A percentile compares a stretch with the other conserved stretches of the same genome.
phyloP scores from a whole-genome alignment of 805 yeast species.

The Kregervanrija delftensis region DNA sequence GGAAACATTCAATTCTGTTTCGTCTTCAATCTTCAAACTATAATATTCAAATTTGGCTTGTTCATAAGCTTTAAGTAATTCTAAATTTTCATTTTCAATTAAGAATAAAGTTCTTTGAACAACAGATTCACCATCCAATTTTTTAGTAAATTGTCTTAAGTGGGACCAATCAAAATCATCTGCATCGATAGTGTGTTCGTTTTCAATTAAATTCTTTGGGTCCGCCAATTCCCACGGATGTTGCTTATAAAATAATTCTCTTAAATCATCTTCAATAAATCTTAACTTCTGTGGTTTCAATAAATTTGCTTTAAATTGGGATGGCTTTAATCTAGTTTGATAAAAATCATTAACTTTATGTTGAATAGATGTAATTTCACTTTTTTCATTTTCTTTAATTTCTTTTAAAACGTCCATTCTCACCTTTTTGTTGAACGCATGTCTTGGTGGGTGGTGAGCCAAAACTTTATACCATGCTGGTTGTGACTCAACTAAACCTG shows the following conservation, averaged over 20 bases:
- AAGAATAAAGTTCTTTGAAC: slow-evolving; percentile 67
- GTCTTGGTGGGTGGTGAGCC: slow-evolving; percentile 73
- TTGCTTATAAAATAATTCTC: slow-evolving; percentile 78
- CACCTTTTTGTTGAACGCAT: slow-evolving; percentile 45
- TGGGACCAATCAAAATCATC: slow-evolving; percentile 64
- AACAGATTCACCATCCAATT: slow-evolving; percentile 84
- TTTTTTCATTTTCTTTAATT: slow-evolving; percentile 16
- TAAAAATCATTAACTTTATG: slow-evolving; percentile 21
- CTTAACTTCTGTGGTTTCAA: slow-evolving; percentile 46
- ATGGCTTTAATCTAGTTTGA: slow-evolving; percentile 40
- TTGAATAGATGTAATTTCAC: slow-evolving; percentile 11
- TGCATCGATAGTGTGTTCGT: slow-evolving; percentile 48
- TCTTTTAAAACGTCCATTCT: slow-evolving; percentile 24
- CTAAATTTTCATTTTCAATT: slow-evolving; percentile 29
- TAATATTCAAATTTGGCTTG: slow-evolving; percentile 86
- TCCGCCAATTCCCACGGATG: slow-evolving; percentile 98
- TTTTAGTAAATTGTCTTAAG: slow-evolving; percentile 64
- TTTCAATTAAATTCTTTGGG: slow-evolving; percentile 79
- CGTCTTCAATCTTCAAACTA: slow-evolving; percentile 76
- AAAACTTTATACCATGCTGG: slow-evolving; percentile 92
- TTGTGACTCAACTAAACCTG: slow-evolving; percentile 60
- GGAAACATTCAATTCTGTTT: slow-evolving; percentile 61
- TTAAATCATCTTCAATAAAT: slow-evolving; percentile 71
- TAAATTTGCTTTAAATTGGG: slow-evolving; percentile 34
- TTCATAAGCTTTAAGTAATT: slow-evolving; percentile 66